Percentiles rank a stretch among this genome's conserved stretches.
Evolutionary conservation across 2,329 filamentous ascomycete species (phyloP).

Genomic region (Dothidotthia symphoricarpi): DNA sequence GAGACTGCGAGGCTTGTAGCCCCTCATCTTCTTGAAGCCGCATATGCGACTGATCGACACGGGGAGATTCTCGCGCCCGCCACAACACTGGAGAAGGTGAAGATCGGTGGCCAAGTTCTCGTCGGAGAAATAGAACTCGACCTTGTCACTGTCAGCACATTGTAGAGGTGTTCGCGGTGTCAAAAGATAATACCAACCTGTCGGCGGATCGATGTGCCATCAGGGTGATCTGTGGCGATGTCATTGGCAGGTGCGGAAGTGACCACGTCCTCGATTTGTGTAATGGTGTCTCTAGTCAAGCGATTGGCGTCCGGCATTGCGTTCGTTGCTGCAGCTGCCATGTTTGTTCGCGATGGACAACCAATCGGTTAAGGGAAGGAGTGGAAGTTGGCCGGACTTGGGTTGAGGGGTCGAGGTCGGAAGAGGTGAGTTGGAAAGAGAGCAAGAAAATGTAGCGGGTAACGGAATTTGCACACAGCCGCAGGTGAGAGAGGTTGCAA

Average conservation of each 20-base stretch:
- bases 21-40: constrained; percentile 49
- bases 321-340: constrained; percentile 2
- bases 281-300: not conserved
- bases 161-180: too few relatives aligned
- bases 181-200: constrained; percentile 19
- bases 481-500: constrained; percentile 7
- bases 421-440: too few relatives aligned
- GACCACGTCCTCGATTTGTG: not conserved
- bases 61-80: constrained; percentile 43
- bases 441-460: constrained; percentile 2
- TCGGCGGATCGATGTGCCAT: constrained; percentile 28
- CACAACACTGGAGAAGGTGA: constrained; percentile 45
- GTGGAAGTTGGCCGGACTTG: too few relatives aligned
- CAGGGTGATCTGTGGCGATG: constrained; percentile 22
- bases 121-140: constrained; percentile 53
- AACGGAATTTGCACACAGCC: constrained; percentile 1
- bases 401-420: too few relatives aligned
- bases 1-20: constrained; percentile 41
- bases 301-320: not conserved
- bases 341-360: not conserved
- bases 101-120: constrained; percentile 47
- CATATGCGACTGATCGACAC: constrained; percentile 47
- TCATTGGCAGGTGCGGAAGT: not conserved
- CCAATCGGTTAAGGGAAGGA: not conserved
- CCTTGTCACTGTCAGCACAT: constrained; percentile 29